Percentiles rank a stretch among this genome's conserved stretches.
These are phyloP conservation scores for Phymatotrichopsis omnivora DNA, from an alignment of 2,329 filamentous ascomycete species.

Conservation along the genomic window DNA sequence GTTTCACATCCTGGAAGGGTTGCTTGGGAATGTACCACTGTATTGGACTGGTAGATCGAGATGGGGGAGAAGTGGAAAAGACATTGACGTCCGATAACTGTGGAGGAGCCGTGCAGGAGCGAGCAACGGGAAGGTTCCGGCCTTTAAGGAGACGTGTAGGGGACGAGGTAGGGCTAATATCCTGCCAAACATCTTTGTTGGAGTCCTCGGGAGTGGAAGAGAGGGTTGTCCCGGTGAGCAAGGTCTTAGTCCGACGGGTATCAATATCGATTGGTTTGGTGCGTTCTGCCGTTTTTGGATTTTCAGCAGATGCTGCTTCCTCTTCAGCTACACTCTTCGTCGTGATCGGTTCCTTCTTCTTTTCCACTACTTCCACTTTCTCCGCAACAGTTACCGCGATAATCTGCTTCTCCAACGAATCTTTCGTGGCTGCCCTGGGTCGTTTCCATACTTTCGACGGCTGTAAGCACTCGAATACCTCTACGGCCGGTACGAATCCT, in stretches of 20 bases:
- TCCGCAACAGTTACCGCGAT: background rate
- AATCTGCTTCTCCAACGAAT: constrained; percentile 4
- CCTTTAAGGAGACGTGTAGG: too few relatives aligned
- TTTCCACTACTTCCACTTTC: constrained; percentile 2
- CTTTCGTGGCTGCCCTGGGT: constrained; percentile 11
- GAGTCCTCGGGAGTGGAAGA: background rate
- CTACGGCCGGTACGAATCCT: constrained; percentile 15
- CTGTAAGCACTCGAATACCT: constrained; percentile 14
- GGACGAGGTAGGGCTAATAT: too few relatives aligned
- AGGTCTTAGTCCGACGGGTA: background rate
- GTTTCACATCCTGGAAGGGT: constrained; percentile 5
- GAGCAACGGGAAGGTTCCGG: constrained; percentile 16
- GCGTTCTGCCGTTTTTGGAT: background rate
- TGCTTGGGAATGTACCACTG: constrained; percentile 12
- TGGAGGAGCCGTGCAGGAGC: constrained; percentile 11
- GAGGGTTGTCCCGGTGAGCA: constrained; percentile 20
- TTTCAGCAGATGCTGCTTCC: background rate
- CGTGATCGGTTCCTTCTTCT: background rate
- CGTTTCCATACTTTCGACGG: constrained; percentile 26
- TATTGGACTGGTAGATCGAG: constrained; percentile 10
- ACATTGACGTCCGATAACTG: constrained; percentile 11
- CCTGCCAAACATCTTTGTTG: too few relatives aligned
- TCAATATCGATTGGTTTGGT: background rate
- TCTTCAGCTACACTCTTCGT: background rate
- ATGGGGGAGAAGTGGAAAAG: constrained; percentile 17